Evolutionary conservation across 768 basidiomycete species (phyloP).

Genomic region (Hericium rajendrae): DNA sequence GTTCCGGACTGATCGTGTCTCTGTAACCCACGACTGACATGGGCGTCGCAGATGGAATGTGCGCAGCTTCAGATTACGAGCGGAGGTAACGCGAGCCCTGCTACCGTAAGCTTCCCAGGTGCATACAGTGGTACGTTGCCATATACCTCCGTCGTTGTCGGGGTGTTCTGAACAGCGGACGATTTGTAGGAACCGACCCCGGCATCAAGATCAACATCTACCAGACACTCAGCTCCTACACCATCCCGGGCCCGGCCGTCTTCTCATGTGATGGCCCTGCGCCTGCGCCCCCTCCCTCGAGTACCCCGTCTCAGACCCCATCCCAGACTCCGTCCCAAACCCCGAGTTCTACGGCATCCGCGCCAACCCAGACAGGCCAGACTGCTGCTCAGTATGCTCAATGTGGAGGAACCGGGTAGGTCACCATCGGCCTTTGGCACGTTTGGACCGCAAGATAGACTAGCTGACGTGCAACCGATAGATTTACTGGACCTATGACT

Average conservation of each 20-base stretch:
- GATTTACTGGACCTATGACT: not conserved
- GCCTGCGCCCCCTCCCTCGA: not conserved
- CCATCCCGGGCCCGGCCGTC: constrained; percentile 19
- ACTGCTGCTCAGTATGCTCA: not conserved
- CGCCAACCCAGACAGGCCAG: too few species aligned
- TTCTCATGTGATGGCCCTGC: constrained; percentile 15
- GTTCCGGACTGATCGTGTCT: not conserved
- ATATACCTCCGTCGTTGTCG: not conserved
- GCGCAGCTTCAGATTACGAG: constrained; percentile 29
- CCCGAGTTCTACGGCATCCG: not conserved
- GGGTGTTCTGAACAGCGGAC: not conserved
- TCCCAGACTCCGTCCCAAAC: not conserved
- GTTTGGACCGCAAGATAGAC: not conserved
- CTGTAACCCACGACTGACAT: not conserved
- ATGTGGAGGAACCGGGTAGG: not conserved
- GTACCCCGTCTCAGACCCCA: not conserved
- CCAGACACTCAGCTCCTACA: constrained; percentile 19
- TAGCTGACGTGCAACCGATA: not conserved
- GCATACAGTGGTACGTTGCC: constrained; percentile 23
- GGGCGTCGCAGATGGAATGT: constrained; percentile 23
- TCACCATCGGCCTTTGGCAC: not conserved
- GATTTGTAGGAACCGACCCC: constrained; percentile 21
- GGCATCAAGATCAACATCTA: constrained; percentile 27
- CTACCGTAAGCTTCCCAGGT: constrained; percentile 27
- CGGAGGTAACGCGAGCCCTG: constrained; percentile 22